phyloP scores from a whole-genome alignment of 306 rosid species.

The Abrus pulchellus region DNA sequence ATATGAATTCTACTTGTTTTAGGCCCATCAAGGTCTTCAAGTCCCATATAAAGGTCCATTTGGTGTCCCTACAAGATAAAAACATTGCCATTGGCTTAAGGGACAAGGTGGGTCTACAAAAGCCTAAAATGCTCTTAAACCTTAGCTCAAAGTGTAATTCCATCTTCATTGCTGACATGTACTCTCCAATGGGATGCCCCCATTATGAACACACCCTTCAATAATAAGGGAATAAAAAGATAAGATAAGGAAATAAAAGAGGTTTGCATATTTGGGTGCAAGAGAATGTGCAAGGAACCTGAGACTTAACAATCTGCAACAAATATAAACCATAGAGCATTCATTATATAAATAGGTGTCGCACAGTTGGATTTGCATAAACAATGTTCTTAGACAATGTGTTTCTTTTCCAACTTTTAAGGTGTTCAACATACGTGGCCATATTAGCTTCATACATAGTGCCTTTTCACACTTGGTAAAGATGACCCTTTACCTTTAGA shows the following conservation, averaged over 20 bases:
- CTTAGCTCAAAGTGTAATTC: constrained; percentile 43
- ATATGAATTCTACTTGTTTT: constrained; percentile 38
- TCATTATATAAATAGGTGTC: constrained; percentile 24
- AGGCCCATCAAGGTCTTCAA: constrained; percentile 44
- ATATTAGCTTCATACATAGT: constrained; percentile 54
- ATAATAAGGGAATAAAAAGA: constrained; percentile 44
- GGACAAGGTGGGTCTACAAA: constrained; percentile 57
- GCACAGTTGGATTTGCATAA: constrained; percentile 44
- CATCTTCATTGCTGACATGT: constrained; percentile 50
- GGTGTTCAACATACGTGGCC: constrained; percentile 61
- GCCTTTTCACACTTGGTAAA: constrained; percentile 44
- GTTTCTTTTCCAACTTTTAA: constrained; percentile 15
- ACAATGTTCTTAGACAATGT: constrained; percentile 33
- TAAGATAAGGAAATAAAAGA: constrained; percentile 49
- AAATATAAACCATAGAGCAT: constrained; percentile 17
- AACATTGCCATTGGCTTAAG: constrained; percentile 20
- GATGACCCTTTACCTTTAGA: constrained; percentile 18
- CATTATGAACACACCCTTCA: constrained; percentile 28
- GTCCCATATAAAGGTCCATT: constrained; percentile 44
- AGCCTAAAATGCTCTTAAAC: constrained; percentile 44
- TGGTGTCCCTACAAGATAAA: constrained; percentile 53
- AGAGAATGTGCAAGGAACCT: constrained; percentile 49
- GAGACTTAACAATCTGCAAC: constrained; percentile 37
- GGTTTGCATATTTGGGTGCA: constrained; percentile 42
- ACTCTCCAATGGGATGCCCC: constrained; percentile 47